Evolutionary conservation across 2,329 filamentous ascomycete genomes (phyloP), one percentile per base, ranked within the genome.

Genomic region (Domatiomyces globalis): DNA sequence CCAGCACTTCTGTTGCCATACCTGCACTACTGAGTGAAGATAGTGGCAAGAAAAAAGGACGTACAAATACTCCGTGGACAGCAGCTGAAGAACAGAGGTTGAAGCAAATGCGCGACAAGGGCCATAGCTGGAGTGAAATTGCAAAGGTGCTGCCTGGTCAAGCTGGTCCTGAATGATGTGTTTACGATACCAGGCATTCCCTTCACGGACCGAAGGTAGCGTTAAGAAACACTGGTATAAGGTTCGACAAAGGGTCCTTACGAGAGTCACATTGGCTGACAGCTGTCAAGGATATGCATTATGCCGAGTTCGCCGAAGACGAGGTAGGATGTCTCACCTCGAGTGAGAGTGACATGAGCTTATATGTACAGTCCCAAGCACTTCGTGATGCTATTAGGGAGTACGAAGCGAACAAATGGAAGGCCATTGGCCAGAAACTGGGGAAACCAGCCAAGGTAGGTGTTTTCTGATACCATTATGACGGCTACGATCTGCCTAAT

Each of bases 151-250:
- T 39, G 12, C 33, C 9, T 15, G 2, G 12, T 39, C 33, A 39
- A 56, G 72, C 63, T n/a, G 43, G 6, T 10, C 15, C 10, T 29
- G n/a, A 29, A 7, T 22, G n/a, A 12, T 22, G 36, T 52, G 49
- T 52, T 39, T 42, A 18, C 43, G 25, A 7, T 49, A 7, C 45
- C 59, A 94, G 86, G 89, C 85, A 2, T 98, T 98, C 66, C 90
- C 92, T 9, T 83, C 81, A 20, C 79, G 92, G 63, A 98, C 92
- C 43, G 92, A 98, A 71, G 92, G 92, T 6, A 95, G 89, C 63
- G 92, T 98, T 19, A 98, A 96, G 76, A 98, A 96, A 71, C 92
- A 98, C 68, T 98, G 92, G 90, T 96, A 98, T 70, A 96, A 96
- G 78, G 87, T 87, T 73, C 51, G 70, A 58, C 17, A 43, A 20